Conservation (phyloP, 208 protist species). For the Angomonas ambiguus region DNA sequence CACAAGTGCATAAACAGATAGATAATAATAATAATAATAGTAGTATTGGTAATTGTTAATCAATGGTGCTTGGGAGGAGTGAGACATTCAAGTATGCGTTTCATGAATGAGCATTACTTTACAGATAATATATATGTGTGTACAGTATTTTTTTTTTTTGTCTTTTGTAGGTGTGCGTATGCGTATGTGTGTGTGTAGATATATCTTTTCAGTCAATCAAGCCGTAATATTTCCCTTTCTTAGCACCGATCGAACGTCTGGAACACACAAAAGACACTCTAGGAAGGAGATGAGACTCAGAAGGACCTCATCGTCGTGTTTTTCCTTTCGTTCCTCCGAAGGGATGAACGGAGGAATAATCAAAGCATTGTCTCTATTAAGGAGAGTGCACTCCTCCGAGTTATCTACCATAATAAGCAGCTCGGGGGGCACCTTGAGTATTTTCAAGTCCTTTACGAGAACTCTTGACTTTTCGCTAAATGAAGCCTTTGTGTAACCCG, state of each 20-base stretch:
- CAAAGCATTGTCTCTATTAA: conserved; percentile 78
- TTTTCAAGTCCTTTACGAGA: conserved; percentile 78
- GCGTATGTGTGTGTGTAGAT: too few species aligned
- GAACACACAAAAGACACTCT: conserved; percentile 71
- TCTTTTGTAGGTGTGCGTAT: too few species aligned
- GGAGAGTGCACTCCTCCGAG: conserved; percentile 65
- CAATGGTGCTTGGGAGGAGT: too few species aligned
- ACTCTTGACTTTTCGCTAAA: conserved; percentile 57
- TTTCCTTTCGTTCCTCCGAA: conserved; percentile 21
- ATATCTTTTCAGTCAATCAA: too few species aligned
- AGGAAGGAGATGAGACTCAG: conserved; percentile 68
- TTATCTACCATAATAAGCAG: conserved; percentile 88
- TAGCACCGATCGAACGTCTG: conserved; percentile 79
- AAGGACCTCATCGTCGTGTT: conserved; percentile 65
- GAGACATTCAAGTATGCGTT: too few species aligned
- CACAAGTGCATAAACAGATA: background rate
- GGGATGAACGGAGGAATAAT: conserved; percentile 79
- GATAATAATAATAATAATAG: background rate
- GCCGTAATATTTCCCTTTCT: conserved; percentile 43
- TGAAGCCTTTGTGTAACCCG: conserved; percentile 1
- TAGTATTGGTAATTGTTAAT: too few species aligned
- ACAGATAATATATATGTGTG: too few species aligned
- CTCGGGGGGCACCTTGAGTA: conserved; percentile 78
- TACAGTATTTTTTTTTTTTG: too few species aligned
- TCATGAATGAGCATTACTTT: too few species aligned